Conservation (phyloP, 2,329 filamentous ascomycete species). For the Penicillium corylophilum region DNA sequence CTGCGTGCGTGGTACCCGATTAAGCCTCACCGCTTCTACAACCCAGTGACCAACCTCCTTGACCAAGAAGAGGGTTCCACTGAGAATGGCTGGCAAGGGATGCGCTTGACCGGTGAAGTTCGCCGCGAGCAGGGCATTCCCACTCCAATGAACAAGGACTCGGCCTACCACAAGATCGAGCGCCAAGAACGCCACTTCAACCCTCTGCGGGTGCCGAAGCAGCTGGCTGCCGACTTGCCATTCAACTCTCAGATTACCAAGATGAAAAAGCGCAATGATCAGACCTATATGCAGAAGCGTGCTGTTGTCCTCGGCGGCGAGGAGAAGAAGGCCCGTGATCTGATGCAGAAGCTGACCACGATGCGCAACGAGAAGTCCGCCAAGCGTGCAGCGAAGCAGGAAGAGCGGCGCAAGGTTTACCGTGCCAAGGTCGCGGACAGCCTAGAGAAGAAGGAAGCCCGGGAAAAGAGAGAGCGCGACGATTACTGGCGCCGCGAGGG, state of each 20-base stretch:
- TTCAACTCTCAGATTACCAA: constrained; percentile 87
- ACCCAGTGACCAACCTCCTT: constrained; percentile 88
- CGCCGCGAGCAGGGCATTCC: constrained; percentile 71
- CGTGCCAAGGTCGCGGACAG: constrained; percentile 78
- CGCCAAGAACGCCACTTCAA: constrained; percentile 71
- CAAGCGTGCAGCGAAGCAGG: constrained; percentile 80
- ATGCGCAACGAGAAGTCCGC: constrained; percentile 86
- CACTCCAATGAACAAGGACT: constrained; percentile 80
- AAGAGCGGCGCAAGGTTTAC: constrained; percentile 78
- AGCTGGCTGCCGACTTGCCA: constrained; percentile 73
- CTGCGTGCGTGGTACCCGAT: constrained; percentile 95
- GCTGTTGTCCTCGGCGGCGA: constrained; percentile 83
- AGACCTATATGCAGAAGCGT: constrained; percentile 92
- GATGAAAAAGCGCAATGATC: constrained; percentile 74
- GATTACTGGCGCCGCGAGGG: constrained; percentile 93
- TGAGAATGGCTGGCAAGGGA: constrained; percentile 69
- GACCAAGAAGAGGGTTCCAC: constrained; percentile 49
- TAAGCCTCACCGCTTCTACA: constrained; percentile 94
- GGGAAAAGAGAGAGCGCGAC: constrained; percentile 88
- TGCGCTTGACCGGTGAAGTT: constrained; percentile 92
- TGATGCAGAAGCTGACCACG: constrained; percentile 91
- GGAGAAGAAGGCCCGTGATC: constrained; percentile 81
- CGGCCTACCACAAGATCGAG: constrained; percentile 70
- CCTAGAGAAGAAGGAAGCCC: constrained; percentile 77
- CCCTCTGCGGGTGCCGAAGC: constrained; percentile 51